Percentiles rank a stretch among this genome's conserved stretches.
These are phyloP conservation scores for Bisporella sp. DNA, from an alignment of 2,329 filamentous ascomycete genomes.

Conservation along the genomic window DNA sequence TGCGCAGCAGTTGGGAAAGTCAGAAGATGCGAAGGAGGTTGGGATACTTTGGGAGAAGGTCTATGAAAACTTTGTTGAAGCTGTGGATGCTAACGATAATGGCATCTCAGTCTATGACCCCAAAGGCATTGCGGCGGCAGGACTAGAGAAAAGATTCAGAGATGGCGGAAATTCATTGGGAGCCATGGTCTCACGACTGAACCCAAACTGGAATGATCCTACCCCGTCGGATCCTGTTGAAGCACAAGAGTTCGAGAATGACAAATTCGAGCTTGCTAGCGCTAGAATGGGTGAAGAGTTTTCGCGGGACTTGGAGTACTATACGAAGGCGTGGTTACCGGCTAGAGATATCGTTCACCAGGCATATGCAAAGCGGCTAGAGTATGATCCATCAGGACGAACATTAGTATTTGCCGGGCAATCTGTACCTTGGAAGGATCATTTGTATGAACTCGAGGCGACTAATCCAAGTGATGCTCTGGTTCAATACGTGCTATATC, in stretches of 20 bases:
- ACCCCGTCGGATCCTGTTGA: conserved; percentile 42
- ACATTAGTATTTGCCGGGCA: conserved; percentile 73
- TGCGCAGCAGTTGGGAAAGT: conserved; percentile 54
- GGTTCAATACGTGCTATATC: conserved; percentile 85
- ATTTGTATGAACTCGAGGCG: conserved; percentile 81
- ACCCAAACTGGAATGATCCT: conserved; percentile 72
- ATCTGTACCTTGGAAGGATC: conserved; percentile 91
- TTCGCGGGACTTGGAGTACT: conserved; percentile 70
- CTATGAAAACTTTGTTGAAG: conserved; percentile 90
- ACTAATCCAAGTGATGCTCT: conserved; percentile 38
- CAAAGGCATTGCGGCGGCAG: conserved; percentile 58
- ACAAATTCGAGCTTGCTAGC: conserved; percentile 70
- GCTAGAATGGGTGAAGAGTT: conserved; percentile 86
- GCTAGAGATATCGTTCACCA: conserved; percentile 71
- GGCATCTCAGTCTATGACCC: conserved; percentile 80
- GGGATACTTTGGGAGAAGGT: conserved; percentile 77
- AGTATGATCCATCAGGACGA: conserved; percentile 67
- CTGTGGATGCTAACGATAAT: conserved; percentile 96
- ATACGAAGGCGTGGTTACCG: conserved; percentile 73
- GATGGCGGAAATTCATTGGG: conserved; percentile 79
- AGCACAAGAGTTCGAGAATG: conserved; percentile 72
- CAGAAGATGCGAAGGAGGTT: conserved; percentile 59
- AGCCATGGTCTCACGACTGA: conserved; percentile 73
- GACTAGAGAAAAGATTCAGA: conserved; percentile 75
- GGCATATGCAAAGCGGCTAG: conserved; percentile 63